phyloP scores from a whole-genome alignment of 805 yeast species.

The Diddensiella transvaalensis region DNA sequence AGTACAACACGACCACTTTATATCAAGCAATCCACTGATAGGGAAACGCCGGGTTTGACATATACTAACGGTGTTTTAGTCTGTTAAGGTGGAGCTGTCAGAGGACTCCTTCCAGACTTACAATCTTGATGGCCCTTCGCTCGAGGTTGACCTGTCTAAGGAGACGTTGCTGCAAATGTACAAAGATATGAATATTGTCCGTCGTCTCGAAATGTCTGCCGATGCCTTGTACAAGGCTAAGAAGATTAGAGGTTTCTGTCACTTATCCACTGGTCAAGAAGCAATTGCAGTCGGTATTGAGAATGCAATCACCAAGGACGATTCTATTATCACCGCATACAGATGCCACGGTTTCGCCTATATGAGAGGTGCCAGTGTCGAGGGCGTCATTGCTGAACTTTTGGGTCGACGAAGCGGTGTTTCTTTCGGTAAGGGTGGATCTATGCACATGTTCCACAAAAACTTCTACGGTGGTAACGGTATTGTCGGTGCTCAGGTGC shows the following conservation, averaged over 20 bases:
- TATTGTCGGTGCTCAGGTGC: constrained; percentile 99
- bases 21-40: too few relatives aligned
- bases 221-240: constrained; percentile 98
- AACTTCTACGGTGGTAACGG: constrained; percentile 99
- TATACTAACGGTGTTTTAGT: too few relatives aligned
- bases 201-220: constrained; percentile 98
- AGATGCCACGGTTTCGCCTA: constrained; percentile 98
- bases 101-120: constrained; percentile 83
- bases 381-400: constrained; percentile 87
- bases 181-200: constrained; percentile 86
- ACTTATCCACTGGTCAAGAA: constrained; percentile 96
- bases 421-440: constrained; percentile 97
- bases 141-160: constrained; percentile 76
- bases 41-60: too few relatives aligned
- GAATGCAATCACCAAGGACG: constrained; percentile 80
- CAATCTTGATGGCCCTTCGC: constrained; percentile 69
- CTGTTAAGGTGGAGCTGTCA: constrained; percentile 48
- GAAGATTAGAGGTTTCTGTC: constrained; percentile 98
- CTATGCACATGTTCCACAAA: constrained; percentile 97
- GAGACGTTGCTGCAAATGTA: constrained; percentile 82
- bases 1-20: too few relatives aligned
- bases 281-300: constrained; percentile 99
- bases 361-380: constrained; percentile 92
- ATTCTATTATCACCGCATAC: constrained; percentile 92
- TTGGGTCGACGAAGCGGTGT: constrained; percentile 97